Percentiles rank a stretch among this genome's conserved stretches.
phyloP scores from a whole-genome alignment of 768 basidiomycete genomes.

The Mycena metata region DNA sequence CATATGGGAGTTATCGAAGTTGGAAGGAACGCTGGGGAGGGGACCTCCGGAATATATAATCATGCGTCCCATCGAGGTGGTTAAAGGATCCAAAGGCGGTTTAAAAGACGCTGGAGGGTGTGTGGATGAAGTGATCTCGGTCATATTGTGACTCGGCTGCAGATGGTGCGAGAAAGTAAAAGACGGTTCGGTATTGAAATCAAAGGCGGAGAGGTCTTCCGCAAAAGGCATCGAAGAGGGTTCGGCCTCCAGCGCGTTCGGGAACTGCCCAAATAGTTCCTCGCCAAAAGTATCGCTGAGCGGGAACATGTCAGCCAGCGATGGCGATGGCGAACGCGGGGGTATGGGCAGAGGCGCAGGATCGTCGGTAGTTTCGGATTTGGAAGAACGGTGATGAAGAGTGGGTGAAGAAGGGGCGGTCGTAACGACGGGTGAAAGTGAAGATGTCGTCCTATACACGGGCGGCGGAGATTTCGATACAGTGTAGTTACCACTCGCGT shows the following conservation, averaged over 20 bases:
- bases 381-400: slow-evolving; percentile 17
- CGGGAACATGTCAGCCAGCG: background rate
- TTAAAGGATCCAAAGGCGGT: slow-evolving; percentile 1
- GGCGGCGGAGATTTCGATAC: slow-evolving; percentile 25
- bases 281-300: slow-evolving; percentile 3
- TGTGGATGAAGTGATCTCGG: background rate
- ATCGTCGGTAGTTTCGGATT: slow-evolving; percentile 12
- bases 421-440: slow-evolving; percentile 25
- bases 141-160: background rate
- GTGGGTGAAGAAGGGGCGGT: slow-evolving; percentile 16
- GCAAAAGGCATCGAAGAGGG: slow-evolving; percentile 1
- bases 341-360: background rate
- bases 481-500: slow-evolving; percentile 24
- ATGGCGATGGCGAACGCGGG: background rate
- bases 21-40: background rate
- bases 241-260: background rate
- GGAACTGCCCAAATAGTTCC: background rate
- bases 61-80: background rate
- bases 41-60: background rate
- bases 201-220: background rate
- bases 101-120: background rate
- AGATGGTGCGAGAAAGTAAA: background rate
- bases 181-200: slow-evolving; percentile 8
- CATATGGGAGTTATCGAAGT: background rate
- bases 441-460: slow-evolving; percentile 9